Evolutionary conservation across 306 rosid genomes (phyloP).

Genomic region (Herpetospermum pedunculosum): DNA sequence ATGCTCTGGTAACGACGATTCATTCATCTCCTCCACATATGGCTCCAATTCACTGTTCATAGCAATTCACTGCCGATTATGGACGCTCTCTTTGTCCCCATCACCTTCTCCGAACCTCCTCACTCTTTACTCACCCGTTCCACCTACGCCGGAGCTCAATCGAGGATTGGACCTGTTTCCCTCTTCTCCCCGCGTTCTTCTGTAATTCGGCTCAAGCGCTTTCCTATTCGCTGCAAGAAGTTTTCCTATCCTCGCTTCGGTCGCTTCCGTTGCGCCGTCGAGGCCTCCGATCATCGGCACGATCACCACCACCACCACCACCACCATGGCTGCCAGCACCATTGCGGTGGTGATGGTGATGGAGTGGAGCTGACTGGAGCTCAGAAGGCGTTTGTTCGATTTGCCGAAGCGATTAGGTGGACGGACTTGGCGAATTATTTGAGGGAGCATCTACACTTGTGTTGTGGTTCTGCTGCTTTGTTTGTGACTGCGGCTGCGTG

Average conservation of each 20-base stretch:
- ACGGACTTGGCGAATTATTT: constrained; percentile 57
- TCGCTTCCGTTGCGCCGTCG: constrained; percentile 21
- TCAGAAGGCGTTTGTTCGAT: constrained; percentile 49
- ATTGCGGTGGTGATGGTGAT: constrained; percentile 23
- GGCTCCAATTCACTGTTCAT: constrained; percentile 7
- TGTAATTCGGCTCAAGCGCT: constrained; percentile 18
- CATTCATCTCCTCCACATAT: neutral
- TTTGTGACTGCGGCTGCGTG: constrained; percentile 72
- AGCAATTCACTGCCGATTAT: neutral
- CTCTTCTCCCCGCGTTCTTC: constrained; percentile 13
- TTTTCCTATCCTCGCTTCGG: constrained; percentile 22
- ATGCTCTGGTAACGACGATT: neutral
- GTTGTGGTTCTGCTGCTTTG: constrained; percentile 62
- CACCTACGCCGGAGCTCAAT: constrained; percentile 15
- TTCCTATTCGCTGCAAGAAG: constrained; percentile 4
- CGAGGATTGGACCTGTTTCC: constrained; percentile 23
- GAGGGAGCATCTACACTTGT: constrained; percentile 75
- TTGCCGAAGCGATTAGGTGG: constrained; percentile 77
- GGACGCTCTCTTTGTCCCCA: constrained; percentile 8
- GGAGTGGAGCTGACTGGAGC: constrained; percentile 34
- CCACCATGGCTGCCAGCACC: constrained; percentile 34
- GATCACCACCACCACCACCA: constrained; percentile 6
- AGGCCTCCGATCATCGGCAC: constrained; percentile 25
- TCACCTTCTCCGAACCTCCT: constrained; percentile 16
- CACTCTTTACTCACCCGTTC: constrained; percentile 18